Conservation (phyloP, 2,329 filamentous ascomycete species). For the Polytolypa hystricis region DNA sequence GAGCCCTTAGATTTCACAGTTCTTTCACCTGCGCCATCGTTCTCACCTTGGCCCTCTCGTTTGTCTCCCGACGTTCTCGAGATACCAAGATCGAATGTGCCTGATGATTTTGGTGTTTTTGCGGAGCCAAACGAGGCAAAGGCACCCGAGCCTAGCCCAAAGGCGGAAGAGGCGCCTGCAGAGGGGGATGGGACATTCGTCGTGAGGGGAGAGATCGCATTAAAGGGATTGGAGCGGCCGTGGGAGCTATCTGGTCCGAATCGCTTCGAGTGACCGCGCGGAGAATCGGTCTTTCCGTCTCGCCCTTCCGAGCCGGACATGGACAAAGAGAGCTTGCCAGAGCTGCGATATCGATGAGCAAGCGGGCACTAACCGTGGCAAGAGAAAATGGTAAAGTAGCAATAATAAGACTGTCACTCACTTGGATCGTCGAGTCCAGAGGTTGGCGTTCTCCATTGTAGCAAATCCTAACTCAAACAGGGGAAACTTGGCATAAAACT, state of each 20-base stretch:
- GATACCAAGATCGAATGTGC: conserved; percentile 62
- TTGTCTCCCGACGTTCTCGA: conserved; percentile 53
- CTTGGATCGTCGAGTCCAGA: conserved; percentile 40
- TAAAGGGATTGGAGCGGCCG: conserved; percentile 66
- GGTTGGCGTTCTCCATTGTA: conserved; percentile 41
- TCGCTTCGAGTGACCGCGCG: conserved; percentile 59
- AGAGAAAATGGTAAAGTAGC: too few relatives aligned
- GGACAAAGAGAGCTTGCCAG: conserved; percentile 82
- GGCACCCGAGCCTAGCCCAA: conserved; percentile 85
- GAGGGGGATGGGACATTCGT: conserved; percentile 64
- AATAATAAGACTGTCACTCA: conserved; percentile 25
- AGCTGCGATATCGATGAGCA: too few relatives aligned
- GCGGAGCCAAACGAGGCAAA: conserved; percentile 88
- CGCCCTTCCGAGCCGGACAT: conserved; percentile 51
- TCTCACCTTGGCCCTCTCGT: conserved; percentile 42
- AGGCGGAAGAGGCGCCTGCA: conserved; percentile 69
- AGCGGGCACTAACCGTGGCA: too few relatives aligned
- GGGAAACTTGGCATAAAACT: too few relatives aligned
- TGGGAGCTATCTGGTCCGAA: conserved; percentile 65
- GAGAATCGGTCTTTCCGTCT: conserved; percentile 45
- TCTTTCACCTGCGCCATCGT: conserved; percentile 17
- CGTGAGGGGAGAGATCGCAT: conserved; percentile 58
- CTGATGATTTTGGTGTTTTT: conserved; percentile 79
- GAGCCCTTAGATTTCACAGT: conserved; percentile 30
- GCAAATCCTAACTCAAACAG: too few relatives aligned